A percentile compares a stretch with the other conserved stretches of the same genome.
Evolutionary conservation across 2,329 filamentous ascomycete species (phyloP).

Genomic region (Microdochium paspali): DNA sequence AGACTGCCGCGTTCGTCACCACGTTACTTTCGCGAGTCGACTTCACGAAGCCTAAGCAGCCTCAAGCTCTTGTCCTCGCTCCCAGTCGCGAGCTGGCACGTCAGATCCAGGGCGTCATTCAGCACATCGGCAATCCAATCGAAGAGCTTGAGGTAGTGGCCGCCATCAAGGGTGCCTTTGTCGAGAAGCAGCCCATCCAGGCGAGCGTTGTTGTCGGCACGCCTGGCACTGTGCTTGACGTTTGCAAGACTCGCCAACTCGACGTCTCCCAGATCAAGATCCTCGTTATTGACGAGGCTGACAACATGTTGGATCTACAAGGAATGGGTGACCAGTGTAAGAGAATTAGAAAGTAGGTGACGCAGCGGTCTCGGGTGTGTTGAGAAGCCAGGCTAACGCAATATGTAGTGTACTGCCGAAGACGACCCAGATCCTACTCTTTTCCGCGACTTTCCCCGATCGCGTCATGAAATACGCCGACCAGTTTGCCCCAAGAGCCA

Average conservation of each 20-base stretch:
- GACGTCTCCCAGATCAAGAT: conserved; percentile 65
- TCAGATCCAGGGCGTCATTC: conserved; percentile 82
- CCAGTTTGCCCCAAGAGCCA: conserved; percentile 76
- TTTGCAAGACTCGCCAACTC: conserved; percentile 69
- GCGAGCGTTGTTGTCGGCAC: conserved; percentile 85
- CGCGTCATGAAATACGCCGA: conserved; percentile 77
- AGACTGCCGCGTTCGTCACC: conserved; percentile 92
- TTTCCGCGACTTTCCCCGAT: conserved; percentile 88
- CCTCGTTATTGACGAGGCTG: conserved; percentile 90
- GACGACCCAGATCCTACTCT: conserved; percentile 78
- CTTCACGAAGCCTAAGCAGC: conserved; percentile 53
- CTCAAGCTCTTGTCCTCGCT: conserved; percentile 82
- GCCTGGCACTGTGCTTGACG: conserved; percentile 84
- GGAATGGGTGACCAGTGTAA: conserved; percentile 92
- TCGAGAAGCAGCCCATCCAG: conserved; percentile 58
- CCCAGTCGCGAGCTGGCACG: conserved; percentile 91
- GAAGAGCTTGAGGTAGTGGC: conserved; percentile 66
- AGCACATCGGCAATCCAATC: conserved; percentile 77
- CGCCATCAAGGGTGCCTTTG: conserved; percentile 70
- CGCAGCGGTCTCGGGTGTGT: conserved; percentile 6
- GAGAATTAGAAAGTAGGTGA: conserved; percentile 68
- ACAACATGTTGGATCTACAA: conserved; percentile 97
- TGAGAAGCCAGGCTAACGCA: conserved; percentile 17
- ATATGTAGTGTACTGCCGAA: conserved; percentile 57
- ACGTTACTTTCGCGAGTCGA: conserved; percentile 86